Conservation (phyloP, 2,329 filamentous ascomycete genomes). For the Leptographium wingfieldii region DNA sequence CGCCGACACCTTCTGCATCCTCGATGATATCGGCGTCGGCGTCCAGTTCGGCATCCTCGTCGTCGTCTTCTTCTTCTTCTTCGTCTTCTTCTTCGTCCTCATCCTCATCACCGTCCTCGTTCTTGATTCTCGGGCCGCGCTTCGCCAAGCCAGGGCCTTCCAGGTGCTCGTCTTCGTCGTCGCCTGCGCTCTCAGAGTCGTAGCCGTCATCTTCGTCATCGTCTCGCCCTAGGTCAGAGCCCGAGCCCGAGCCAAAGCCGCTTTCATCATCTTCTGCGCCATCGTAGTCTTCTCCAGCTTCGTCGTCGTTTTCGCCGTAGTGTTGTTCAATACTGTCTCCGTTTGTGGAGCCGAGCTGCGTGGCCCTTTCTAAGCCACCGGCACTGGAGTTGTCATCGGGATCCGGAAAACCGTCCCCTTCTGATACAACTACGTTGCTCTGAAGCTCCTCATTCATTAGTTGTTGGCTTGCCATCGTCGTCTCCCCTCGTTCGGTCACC, state of each 20-base stretch:
- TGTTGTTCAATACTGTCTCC: constrained; percentile 19
- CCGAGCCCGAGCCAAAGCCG: constrained; percentile 11
- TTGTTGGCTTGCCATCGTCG: constrained; percentile 35
- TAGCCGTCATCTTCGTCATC: constrained; percentile 20
- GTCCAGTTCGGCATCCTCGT: constrained; percentile 13
- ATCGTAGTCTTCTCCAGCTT: constrained; percentile 17
- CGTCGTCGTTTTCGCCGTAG: constrained; percentile 20
- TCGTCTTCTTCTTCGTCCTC: constrained; percentile 18
- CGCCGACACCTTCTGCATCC: constrained; percentile 42
- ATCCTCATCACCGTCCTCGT: constrained; percentile 17
- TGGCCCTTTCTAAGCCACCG: constrained; percentile 14
- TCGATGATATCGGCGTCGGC: constrained; percentile 27
- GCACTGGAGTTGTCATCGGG: constrained; percentile 21
- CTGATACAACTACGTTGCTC: constrained; percentile 39
- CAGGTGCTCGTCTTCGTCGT: constrained; percentile 14
- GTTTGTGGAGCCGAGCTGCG: constrained; percentile 18
- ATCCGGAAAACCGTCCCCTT: constrained; percentile 22
- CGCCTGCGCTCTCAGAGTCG: constrained; percentile 17
- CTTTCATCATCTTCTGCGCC: constrained; percentile 19
- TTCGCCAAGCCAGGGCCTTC: constrained; percentile 16
- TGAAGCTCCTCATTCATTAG: constrained; percentile 46
- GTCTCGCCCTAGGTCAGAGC: constrained; percentile 11
- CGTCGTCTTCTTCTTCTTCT: constrained; percentile 15
- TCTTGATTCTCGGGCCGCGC: constrained; percentile 16
- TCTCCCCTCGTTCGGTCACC: not conserved